phyloP scores from a whole-genome alignment of 1,284 basidiomycete species.

The Phaffia rhodozyma region DNA sequence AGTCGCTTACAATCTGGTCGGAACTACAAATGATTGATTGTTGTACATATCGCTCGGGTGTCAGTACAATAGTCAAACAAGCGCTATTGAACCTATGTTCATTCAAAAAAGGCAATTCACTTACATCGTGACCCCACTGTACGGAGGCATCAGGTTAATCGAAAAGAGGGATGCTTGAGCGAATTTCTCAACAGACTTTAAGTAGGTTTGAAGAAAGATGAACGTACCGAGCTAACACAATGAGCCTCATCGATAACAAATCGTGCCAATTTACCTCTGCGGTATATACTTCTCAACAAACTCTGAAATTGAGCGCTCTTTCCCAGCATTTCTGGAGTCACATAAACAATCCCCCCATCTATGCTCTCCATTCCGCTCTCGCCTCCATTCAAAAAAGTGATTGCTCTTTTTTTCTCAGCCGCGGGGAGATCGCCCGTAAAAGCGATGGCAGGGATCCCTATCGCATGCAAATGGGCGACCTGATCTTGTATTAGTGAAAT shows the following conservation, averaged over 20 bases:
- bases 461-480: slow-evolving; percentile 54
- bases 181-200: neutral
- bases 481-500: slow-evolving; percentile 87
- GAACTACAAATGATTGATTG: slow-evolving; percentile 25
- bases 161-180: neutral
- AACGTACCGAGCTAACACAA: slow-evolving; percentile 53
- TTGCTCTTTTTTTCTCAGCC: slow-evolving; percentile 36
- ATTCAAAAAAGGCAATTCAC: slow-evolving; percentile 13
- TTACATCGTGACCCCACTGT: slow-evolving; percentile 38
- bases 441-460: slow-evolving; percentile 57
- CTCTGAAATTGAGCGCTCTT: slow-evolving; percentile 48
- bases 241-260: slow-evolving; percentile 97
- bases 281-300: slow-evolving; percentile 50
- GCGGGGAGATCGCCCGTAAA: slow-evolving; percentile 51
- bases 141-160: neutral
- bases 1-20: slow-evolving; percentile 30
- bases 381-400: slow-evolving; percentile 38
- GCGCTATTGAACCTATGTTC: neutral
- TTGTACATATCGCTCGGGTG: slow-evolving; percentile 13
- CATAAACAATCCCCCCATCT: slow-evolving; percentile 56
- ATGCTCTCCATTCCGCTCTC: slow-evolving; percentile 30
- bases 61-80: neutral
- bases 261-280: slow-evolving; percentile 53
- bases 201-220: slow-evolving; percentile 61
- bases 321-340: slow-evolving; percentile 84